Percentiles rank a stretch among this genome's conserved stretches.
Conservation (phyloP, 2,329 filamentous ascomycete genomes). For the Beauveria sp. region DNA sequence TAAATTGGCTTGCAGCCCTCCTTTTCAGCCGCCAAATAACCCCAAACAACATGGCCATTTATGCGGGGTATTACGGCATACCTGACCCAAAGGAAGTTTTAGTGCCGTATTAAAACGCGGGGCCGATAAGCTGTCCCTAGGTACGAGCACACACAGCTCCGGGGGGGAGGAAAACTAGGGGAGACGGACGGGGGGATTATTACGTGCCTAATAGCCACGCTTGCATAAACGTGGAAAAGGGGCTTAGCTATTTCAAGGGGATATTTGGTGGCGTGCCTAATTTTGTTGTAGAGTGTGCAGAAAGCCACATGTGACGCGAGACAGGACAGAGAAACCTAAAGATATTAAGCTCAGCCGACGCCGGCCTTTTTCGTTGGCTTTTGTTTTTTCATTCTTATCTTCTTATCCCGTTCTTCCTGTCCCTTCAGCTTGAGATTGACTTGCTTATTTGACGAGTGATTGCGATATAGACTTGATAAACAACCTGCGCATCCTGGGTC, state of each 20-base stretch:
- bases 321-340: background rate
- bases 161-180: background rate
- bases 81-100: background rate
- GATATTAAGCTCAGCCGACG: background rate
- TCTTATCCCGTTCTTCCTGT: background rate
- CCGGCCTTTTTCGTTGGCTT: background rate
- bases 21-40: too few species aligned
- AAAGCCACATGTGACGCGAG: conserved; percentile 4
- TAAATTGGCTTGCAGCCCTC: too few species aligned
- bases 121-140: background rate
- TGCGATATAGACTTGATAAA: background rate
- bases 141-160: background rate
- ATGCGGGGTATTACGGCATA: background rate
- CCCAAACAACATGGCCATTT: too few species aligned
- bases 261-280: background rate
- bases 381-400: background rate
- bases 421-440: too few species aligned
- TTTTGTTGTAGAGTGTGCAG: background rate
- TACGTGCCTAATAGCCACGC: background rate
- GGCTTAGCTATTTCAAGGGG: background rate
- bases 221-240: background rate
- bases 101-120: background rate
- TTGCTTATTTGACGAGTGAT: too few species aligned
- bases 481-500: background rate
- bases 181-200: background rate